Evolutionary conservation across 106 monocot genomes (phyloP).

Genomic region (Gastrodia elata): DNA sequence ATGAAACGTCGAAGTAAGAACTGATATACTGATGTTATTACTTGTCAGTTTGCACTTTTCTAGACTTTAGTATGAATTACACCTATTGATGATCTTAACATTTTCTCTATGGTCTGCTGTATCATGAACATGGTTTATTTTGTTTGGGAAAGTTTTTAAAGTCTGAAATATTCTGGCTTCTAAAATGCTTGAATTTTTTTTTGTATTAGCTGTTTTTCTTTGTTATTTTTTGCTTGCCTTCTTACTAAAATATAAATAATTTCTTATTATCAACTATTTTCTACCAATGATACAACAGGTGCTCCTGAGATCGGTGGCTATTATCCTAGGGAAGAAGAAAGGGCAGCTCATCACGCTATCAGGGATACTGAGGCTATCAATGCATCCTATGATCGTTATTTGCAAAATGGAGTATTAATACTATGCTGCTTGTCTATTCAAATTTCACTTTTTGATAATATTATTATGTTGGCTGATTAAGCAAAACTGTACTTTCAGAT

Average conservation of each 20-base stretch:
- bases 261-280: not conserved
- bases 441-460: not conserved
- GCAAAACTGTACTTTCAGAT: not conserved
- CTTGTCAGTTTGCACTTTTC: too few relatives aligned
- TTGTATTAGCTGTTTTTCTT: not conserved
- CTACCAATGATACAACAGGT: slow-evolving; percentile 31
- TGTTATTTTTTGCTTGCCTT: not conserved
- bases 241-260: not conserved
- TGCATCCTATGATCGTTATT: slow-evolving; percentile 87
- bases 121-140: not conserved
- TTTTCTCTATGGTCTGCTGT: not conserved
- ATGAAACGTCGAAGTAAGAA: too few relatives aligned
- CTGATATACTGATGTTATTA: too few relatives aligned
- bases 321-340: slow-evolving; percentile 51
- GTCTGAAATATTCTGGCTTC: not conserved
- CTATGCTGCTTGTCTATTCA: not conserved
- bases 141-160: not conserved
- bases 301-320: slow-evolving; percentile 55
- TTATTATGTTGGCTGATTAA: not conserved
- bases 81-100: not conserved
- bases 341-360: slow-evolving; percentile 16
- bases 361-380: slow-evolving; percentile 62
- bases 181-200: not conserved
- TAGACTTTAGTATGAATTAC: too few relatives aligned
- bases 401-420: slow-evolving; percentile 61